These are phyloP conservation scores for Ogataea angusta DNA, from an alignment of 805 yeast genomes.

Conservation along the genomic window DNA sequence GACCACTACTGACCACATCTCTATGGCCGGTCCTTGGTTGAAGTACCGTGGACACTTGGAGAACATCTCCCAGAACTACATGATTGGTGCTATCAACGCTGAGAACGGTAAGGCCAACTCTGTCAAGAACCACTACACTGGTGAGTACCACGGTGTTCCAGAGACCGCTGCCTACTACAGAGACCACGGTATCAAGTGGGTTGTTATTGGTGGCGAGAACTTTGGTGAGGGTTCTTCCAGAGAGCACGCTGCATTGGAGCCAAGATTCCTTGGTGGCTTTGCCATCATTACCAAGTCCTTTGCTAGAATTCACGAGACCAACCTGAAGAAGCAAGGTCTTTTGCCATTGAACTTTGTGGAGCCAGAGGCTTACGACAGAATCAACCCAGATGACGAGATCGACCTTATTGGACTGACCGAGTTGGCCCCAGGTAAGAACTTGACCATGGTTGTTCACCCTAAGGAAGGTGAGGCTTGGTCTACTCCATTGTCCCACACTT, in stretches of 20 bases:
- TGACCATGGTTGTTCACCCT: constrained; percentile 73
- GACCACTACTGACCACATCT: constrained; percentile 98
- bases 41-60: constrained; percentile 99
- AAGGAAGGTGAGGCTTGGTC: constrained; percentile 82
- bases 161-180: constrained; percentile 95
- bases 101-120: constrained; percentile 93
- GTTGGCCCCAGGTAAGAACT: constrained; percentile 90
- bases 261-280: constrained; percentile 97
- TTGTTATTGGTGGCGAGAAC: constrained; percentile 97
- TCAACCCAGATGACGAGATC: constrained; percentile 84
- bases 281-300: constrained; percentile 97
- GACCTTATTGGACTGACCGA: constrained; percentile 81
- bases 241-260: constrained; percentile 99
- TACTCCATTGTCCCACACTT: constrained; percentile 91
- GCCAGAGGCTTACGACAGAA: constrained; percentile 89
- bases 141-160: constrained; percentile 93
- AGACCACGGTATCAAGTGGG: constrained; percentile 91
- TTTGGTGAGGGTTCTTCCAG: constrained; percentile 99
- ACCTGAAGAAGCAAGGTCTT: constrained; percentile 99
- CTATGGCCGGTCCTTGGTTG: constrained; percentile 99
- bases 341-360: constrained; percentile 93
- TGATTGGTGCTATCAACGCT: constrained; percentile 98
- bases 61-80: constrained; percentile 97
- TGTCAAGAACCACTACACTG: constrained; percentile 86
- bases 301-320: constrained; percentile 99